Percentiles rank a stretch among this genome's conserved stretches.
These are phyloP conservation scores for Alternaria arborescens DNA, from an alignment of 2,329 filamentous ascomycete genomes.

Conservation along the genomic window DNA sequence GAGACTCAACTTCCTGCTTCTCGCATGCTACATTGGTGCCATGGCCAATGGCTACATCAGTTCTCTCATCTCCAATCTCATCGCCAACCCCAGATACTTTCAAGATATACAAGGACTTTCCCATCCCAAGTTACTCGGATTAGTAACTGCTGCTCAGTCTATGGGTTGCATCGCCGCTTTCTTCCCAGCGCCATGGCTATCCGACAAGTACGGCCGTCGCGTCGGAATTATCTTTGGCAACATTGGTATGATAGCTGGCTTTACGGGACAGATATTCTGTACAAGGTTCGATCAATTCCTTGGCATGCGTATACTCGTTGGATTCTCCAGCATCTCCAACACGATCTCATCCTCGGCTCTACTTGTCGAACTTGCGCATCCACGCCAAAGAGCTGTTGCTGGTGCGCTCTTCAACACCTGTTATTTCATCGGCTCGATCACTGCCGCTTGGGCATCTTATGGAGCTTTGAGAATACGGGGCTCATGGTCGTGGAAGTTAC, in stretches of 20 bases:
- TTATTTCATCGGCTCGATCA: constrained; percentile 23
- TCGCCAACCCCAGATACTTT: constrained; percentile 23
- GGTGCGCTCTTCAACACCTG: constrained; percentile 29
- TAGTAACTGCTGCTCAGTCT: constrained; percentile 26
- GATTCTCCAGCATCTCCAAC: constrained; percentile 23
- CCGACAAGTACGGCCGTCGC: constrained; percentile 26
- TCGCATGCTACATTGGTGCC: constrained; percentile 30
- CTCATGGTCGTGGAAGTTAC: constrained; percentile 25
- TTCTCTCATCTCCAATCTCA: constrained; percentile 27
- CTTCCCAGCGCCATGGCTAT: constrained; percentile 28
- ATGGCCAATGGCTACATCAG: constrained; percentile 28
- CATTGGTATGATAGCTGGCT: constrained; percentile 16
- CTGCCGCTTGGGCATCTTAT: constrained; percentile 20
- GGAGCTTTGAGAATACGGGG: constrained; percentile 12
- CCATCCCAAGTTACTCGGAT: constrained; percentile 14
- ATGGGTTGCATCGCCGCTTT: constrained; percentile 29
- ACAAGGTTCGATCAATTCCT: constrained; percentile 15
- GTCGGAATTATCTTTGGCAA: constrained; percentile 22
- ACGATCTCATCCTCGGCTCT: constrained; percentile 22
- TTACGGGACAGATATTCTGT: constrained; percentile 21
- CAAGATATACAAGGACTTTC: constrained; percentile 17
- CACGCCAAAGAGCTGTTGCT: constrained; percentile 21
- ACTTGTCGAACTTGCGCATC: constrained; percentile 25
- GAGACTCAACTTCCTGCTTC: constrained; percentile 24
- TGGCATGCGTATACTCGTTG: constrained; percentile 15